phyloP scores from a whole-genome alignment of 495 filamentous ascomycete genomes.

The Hyphodiscus hymeniophilus region DNA sequence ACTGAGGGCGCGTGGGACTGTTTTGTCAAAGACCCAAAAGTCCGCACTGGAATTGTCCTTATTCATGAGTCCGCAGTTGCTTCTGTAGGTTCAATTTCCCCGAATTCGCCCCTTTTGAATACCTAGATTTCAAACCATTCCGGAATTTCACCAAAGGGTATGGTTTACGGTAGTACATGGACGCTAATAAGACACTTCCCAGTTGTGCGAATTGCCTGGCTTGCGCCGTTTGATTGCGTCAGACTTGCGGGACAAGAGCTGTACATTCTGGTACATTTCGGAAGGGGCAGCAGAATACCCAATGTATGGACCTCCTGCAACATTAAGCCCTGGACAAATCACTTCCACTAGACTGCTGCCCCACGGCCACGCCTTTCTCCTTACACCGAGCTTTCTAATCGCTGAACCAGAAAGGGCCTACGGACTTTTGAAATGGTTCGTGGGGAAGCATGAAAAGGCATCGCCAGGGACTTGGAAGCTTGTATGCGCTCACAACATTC shows the following conservation, averaged over 20 bases:
- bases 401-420: constrained; percentile 40
- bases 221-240: neutral
- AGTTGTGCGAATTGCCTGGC: constrained; percentile 2
- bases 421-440: constrained; percentile 52
- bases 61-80: constrained; percentile 19
- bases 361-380: constrained; percentile 44
- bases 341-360: constrained; percentile 44
- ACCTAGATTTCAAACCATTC: too few species aligned
- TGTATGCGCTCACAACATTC: constrained; percentile 18
- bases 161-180: too few species aligned
- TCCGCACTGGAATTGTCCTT: constrained; percentile 5
- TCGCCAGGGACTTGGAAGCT: constrained; percentile 34
- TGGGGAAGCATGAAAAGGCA: constrained; percentile 19
- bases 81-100: constrained; percentile 1
- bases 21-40: constrained; percentile 3
- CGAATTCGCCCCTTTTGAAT: too few species aligned
- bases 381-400: constrained; percentile 56
- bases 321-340: constrained; percentile 7
- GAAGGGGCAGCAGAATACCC: constrained; percentile 8
- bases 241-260: neutral
- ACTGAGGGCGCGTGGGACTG: constrained; percentile 18
- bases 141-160: too few species aligned
- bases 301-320: neutral
- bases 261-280: constrained; percentile 14
- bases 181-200: too few species aligned